phyloP scores from a whole-genome alignment of 495 filamentous ascomycete genomes.

The Penicillium bovifimosum region DNA sequence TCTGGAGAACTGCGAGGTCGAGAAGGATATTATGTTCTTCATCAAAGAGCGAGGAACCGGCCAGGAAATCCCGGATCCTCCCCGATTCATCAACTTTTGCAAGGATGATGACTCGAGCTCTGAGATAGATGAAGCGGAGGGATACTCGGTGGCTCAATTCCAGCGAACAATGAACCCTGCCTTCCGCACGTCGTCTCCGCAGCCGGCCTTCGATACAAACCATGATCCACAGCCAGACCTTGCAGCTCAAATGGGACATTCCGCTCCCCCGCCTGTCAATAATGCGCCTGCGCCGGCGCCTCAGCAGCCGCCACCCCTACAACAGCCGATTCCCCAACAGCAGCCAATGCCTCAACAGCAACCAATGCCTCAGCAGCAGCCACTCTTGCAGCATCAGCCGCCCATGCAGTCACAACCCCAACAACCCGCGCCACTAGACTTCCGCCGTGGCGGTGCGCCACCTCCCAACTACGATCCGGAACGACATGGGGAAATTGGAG shows the following conservation, averaged over 20 bases:
- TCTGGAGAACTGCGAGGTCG: constrained; percentile 90
- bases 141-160: constrained; percentile 91
- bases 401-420: not conserved
- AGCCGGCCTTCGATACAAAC: constrained; percentile 81
- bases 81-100: constrained; percentile 98
- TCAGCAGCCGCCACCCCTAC: constrained; percentile 5
- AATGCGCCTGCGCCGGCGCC: constrained; percentile 18
- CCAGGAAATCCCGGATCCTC: constrained; percentile 94
- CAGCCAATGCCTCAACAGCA: not conserved
- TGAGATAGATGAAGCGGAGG: constrained; percentile 76
- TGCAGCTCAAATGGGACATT: constrained; percentile 57
- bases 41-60: constrained; percentile 88
- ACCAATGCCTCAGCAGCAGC: not conserved
- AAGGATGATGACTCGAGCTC: constrained; percentile 81
- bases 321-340: not conserved
- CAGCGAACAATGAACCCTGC: constrained; percentile 91
- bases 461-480: constrained; percentile 48
- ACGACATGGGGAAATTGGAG: constrained; percentile 59
- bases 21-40: constrained; percentile 87
- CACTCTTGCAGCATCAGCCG: not conserved
- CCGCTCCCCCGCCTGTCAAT: constrained; percentile 41
- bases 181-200: constrained; percentile 86
- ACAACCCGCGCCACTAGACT: constrained; percentile 45
- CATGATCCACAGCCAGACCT: constrained; percentile 73
- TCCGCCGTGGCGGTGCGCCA: constrained; percentile 44